phyloP scores from a whole-genome alignment of 176 grass and related monocot genomes.

The Miscanthus lutarioriparius region DNA sequence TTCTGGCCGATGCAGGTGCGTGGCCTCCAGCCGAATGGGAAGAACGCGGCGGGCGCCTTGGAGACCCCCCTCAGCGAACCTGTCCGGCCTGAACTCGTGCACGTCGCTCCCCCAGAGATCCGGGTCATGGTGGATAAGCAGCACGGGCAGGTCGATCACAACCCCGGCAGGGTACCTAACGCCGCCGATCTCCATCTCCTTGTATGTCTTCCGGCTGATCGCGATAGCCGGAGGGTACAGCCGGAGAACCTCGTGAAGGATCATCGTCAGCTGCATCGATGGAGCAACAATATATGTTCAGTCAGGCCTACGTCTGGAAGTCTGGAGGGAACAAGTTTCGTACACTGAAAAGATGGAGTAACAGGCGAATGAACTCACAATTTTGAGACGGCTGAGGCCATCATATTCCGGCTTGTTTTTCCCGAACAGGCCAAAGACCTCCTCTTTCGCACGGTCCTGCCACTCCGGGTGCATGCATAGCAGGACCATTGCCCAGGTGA shows the following conservation, averaged over 20 bases:
- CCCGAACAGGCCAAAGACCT: slow-evolving; percentile 41
- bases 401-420: slow-evolving; percentile 31
- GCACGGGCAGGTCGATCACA: background rate
- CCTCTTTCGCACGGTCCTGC: slow-evolving; percentile 45
- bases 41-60: too few relatives aligned
- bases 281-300: background rate
- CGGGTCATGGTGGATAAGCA: slow-evolving; percentile 33
- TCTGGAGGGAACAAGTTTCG: too few relatives aligned
- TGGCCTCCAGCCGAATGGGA: too few relatives aligned
- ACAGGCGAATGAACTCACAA: slow-evolving; percentile 27
- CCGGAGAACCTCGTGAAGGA: slow-evolving; percentile 47
- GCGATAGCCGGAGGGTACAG: slow-evolving; percentile 29
- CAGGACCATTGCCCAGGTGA: slow-evolving; percentile 51
- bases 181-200: slow-evolving; percentile 30
- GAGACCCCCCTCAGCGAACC: slow-evolving; percentile 37
- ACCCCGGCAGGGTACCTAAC: slow-evolving; percentile 27
- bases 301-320: too few relatives aligned
- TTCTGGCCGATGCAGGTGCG: too few relatives aligned
- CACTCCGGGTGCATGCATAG: slow-evolving; percentile 55
- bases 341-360: background rate
- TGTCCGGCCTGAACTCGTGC: slow-evolving; percentile 38
- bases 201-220: background rate
- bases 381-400: slow-evolving; percentile 41
- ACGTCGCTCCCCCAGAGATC: slow-evolving; percentile 40
- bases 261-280: slow-evolving; percentile 49